Evolutionary conservation across 176 grass and related monocot species (phyloP).

Genomic region (Cenchrus fungigraminus): DNA sequence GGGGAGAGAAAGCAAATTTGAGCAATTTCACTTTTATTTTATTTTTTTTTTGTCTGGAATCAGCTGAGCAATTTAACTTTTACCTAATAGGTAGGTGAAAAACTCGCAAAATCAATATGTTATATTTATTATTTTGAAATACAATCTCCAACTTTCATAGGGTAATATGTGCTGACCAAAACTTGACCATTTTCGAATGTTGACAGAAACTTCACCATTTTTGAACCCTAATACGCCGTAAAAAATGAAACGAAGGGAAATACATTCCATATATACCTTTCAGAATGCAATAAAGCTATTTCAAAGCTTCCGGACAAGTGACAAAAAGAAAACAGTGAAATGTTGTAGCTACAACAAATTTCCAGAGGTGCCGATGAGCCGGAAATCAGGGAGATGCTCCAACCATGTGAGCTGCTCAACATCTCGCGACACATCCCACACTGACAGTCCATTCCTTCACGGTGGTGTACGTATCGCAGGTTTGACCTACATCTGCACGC

Average conservation of each 20-base stretch:
- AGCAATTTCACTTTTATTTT: no score
- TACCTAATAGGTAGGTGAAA: no score
- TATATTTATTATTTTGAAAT: no score
- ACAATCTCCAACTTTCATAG: no score
- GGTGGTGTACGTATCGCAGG: neutral
- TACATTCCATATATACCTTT: neutral
- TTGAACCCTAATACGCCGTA: neutral
- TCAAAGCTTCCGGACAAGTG: neutral
- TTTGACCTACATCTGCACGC: neutral
- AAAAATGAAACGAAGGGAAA: no score
- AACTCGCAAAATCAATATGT: no score
- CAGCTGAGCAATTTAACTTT: no score
- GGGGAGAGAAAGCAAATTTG: no score
- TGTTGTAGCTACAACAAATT: neutral
- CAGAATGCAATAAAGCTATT: neutral
- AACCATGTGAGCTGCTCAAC: conserved; percentile 2
- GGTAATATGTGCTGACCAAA: no score
- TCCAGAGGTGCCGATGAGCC: neutral
- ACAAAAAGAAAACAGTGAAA: neutral
- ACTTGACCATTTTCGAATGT: no score
- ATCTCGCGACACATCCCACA: neutral
- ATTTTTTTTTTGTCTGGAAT: no score
- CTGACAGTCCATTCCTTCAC: neutral
- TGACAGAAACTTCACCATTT: no score
- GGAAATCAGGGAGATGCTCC: neutral